phyloP scores from a whole-genome alignment of 495 filamentous ascomycete species.

The Lindgomyces ingoldianus region DNA sequence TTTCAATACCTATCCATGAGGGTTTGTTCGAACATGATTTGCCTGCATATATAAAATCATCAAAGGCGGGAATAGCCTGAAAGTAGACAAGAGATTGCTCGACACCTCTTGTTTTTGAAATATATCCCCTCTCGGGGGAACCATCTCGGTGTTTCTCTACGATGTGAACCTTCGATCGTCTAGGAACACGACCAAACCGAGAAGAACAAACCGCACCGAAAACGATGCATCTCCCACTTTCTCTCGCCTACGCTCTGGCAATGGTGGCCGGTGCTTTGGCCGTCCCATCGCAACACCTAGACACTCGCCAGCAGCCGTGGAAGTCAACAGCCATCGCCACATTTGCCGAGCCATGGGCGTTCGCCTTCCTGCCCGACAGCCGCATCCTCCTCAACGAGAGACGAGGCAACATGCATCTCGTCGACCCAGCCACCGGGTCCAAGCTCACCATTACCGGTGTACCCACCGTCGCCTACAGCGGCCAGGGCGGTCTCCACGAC shows the following conservation, averaged over 20 bases:
- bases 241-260: constrained; percentile 16
- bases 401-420: constrained; percentile 20
- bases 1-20: background rate
- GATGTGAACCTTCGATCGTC: constrained; percentile 14
- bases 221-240: constrained; percentile 20
- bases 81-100: constrained; percentile 7
- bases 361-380: constrained; percentile 23
- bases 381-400: constrained; percentile 22
- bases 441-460: constrained; percentile 16
- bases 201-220: constrained; percentile 7
- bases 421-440: constrained; percentile 14
- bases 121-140: background rate
- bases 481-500: constrained; percentile 26
- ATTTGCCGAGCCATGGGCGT: constrained; percentile 17
- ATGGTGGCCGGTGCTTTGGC: constrained; percentile 24
- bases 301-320: constrained; percentile 17
- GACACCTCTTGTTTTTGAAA: background rate
- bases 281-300: constrained; percentile 21
- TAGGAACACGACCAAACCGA: constrained; percentile 9
- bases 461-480: constrained; percentile 19
- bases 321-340: constrained; percentile 20
- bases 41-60: constrained; percentile 6
- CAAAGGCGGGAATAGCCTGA: constrained; percentile 1
- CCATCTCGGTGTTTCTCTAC: background rate
- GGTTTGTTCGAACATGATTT: background rate